These are phyloP conservation scores for Cronartium ribicola DNA, from an alignment of 1,284 basidiomycete species.

Conservation along the genomic window DNA sequence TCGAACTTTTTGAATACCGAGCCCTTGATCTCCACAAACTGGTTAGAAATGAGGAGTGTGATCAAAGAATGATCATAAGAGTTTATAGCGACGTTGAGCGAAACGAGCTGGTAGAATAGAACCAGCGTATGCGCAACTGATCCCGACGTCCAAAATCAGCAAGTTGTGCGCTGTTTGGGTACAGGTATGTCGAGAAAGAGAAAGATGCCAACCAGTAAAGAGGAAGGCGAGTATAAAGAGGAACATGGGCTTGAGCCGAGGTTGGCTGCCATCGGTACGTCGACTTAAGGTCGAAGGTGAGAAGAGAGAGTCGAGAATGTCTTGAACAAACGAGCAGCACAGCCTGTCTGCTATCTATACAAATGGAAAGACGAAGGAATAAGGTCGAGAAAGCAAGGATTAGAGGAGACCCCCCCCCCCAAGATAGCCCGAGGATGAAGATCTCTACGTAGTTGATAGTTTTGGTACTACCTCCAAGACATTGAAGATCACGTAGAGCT, in stretches of 20 bases:
- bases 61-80: constrained; percentile 95
- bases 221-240: constrained; percentile 78
- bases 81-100: constrained; percentile 96
- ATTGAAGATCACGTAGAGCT: constrained; percentile 98
- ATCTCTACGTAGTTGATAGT: background rate
- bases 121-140: constrained; percentile 84
- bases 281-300: constrained; percentile 80
- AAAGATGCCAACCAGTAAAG: constrained; percentile 67
- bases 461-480: constrained; percentile 70
- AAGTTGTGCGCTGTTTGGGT: background rate
- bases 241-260: constrained; percentile 66
- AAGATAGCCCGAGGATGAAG: background rate
- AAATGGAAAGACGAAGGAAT: background rate
- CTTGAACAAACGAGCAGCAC: constrained; percentile 95
- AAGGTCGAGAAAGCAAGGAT: background rate
- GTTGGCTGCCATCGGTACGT: constrained; percentile 53
- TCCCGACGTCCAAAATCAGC: background rate
- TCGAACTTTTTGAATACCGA: constrained; percentile 99
- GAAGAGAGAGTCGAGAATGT: constrained; percentile 92
- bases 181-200: background rate
- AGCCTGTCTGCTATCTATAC: constrained; percentile 85
- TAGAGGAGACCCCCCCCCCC: constrained; percentile 10
- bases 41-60: constrained; percentile 91
- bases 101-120: constrained; percentile 92
- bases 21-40: constrained; percentile 99